Evolutionary conservation across 2,329 filamentous ascomycete species (phyloP).

Genomic region (Scytalidium lignicola): DNA sequence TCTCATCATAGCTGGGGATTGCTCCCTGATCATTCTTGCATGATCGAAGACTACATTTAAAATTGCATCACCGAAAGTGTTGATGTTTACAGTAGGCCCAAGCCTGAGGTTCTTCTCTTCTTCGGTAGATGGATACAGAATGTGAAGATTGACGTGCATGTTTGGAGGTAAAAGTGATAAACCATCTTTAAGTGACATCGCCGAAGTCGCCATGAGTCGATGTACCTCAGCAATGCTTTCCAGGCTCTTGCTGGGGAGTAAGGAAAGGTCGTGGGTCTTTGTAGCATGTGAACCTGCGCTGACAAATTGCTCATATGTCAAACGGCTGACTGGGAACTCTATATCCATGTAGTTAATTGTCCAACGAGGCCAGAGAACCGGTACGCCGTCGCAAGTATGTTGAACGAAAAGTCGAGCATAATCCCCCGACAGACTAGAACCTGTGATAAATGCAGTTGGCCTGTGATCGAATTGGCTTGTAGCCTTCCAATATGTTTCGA

Average conservation of each 20-base stretch:
- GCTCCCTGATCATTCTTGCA: conserved; percentile 62
- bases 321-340: conserved; percentile 73
- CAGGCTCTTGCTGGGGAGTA: conserved; percentile 40
- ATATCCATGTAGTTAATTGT: conserved; percentile 70
- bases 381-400: conserved; percentile 79
- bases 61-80: conserved; percentile 78
- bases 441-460: conserved; percentile 82
- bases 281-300: conserved; percentile 28
- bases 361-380: conserved; percentile 84
- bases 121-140: conserved; percentile 73
- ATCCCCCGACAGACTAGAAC: conserved; percentile 91
- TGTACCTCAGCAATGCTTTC: conserved; percentile 62
- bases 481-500: conserved; percentile 98
- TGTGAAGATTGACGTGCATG: conserved; percentile 87
- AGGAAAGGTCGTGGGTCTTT: conserved; percentile 34
- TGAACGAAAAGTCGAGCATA: conserved; percentile 91
- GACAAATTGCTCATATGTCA: conserved; percentile 70
- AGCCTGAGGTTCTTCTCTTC: conserved; percentile 69
- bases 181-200: conserved; percentile 74
- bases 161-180: conserved; percentile 68
- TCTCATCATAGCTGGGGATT: conserved; percentile 66
- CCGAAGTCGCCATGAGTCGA: conserved; percentile 66
- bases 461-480: conserved; percentile 88
- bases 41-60: conserved; percentile 87
- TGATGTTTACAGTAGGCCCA: conserved; percentile 75